phyloP scores from a whole-genome alignment of 1,284 basidiomycete species.

The Malassezia equina region DNA sequence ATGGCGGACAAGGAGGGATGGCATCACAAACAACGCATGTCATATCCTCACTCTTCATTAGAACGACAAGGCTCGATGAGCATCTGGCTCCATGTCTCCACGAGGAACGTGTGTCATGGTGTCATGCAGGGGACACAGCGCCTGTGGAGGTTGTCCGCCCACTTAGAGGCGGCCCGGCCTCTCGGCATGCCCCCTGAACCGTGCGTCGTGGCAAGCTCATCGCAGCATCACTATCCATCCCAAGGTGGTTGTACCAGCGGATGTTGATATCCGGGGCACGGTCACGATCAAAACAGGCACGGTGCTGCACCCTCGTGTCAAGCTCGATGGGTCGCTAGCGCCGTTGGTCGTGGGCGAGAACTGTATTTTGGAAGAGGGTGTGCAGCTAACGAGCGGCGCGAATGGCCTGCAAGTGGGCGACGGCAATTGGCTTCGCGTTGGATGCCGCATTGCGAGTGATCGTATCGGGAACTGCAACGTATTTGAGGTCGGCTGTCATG shows the following conservation, averaged over 20 bases:
- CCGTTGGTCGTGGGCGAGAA: constrained; percentile 75
- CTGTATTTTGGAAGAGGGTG: constrained; percentile 83
- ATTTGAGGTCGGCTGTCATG: constrained; percentile 66
- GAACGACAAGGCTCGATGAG: neutral
- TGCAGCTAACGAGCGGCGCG: constrained; percentile 67
- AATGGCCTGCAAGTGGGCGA: constrained; percentile 75
- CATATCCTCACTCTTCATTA: neutral
- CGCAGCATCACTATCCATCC: neutral
- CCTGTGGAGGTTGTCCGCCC: neutral
- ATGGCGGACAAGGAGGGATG: constrained; percentile 11
- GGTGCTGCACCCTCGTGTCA: constrained; percentile 85
- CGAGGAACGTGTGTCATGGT: neutral
- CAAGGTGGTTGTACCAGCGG: constrained; percentile 3
- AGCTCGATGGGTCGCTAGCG: constrained; percentile 74
- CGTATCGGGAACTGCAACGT: constrained; percentile 73
- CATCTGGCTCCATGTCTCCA: neutral
- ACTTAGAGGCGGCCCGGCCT: neutral
- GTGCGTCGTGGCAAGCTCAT: neutral
- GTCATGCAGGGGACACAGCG: neutral
- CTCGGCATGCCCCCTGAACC: neutral
- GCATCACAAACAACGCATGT: neutral
- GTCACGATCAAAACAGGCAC: constrained; percentile 11
- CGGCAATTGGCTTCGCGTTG: constrained; percentile 84
- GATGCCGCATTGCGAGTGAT: constrained; percentile 67
- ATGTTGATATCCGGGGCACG: constrained; percentile 3